Base-by-base conservation (phyloP, 495 filamentous ascomycete genomes). In the Hyaloscypha variabilis region DNA sequence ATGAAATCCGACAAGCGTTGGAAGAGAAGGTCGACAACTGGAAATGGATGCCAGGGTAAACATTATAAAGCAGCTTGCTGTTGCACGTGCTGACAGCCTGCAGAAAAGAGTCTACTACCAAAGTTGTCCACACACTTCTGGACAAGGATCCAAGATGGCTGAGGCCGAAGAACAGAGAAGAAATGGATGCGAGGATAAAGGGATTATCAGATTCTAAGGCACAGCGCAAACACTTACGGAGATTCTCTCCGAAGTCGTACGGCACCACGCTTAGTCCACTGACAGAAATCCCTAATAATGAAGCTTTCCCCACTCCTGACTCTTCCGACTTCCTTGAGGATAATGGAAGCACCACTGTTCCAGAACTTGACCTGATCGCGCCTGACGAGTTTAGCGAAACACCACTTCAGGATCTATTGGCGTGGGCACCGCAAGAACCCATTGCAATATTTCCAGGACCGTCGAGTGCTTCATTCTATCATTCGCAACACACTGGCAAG, bases 161-260 rank as follows among this genome's bases (percentile, higher is more conserved):
- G 28, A 52, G 62, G 6, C 62, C 62, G 17, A 64, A 64, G 11
- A 64, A 31, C 3, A 21, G 62, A 64, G 62, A 64, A 28, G 50
- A 64, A 23, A 64, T 64, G 62, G 52, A 64, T 49, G 14, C 19
- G 10, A 64, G 52, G 25, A 55, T 64, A 24, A 6, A 10, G 3
- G 62, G 52, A 3, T 25, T 64, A 4, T 17, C 50, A 56, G 52
- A 64, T 2, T 30, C 8, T 5, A 52, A 21, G n/a, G 8, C 11
- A 23, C n/a, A 63, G 50, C 25, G 54, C 1, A 29, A 30, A 34
- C 25, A 29, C 25, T 10, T 25, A 8, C 54, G 54, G 26, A 57
- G 19, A 31, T 34, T 34, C 24, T 21, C 54, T 28, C 54, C 14
- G 60, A 63, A 46, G 53, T 25, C 24, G 0, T 11, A 25, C 39